A percentile compares a stretch with the other conserved stretches of the same genome.
Evolutionary conservation across 2,329 filamentous ascomycete species (phyloP).

Genomic region (Harringtonia lauricola): DNA sequence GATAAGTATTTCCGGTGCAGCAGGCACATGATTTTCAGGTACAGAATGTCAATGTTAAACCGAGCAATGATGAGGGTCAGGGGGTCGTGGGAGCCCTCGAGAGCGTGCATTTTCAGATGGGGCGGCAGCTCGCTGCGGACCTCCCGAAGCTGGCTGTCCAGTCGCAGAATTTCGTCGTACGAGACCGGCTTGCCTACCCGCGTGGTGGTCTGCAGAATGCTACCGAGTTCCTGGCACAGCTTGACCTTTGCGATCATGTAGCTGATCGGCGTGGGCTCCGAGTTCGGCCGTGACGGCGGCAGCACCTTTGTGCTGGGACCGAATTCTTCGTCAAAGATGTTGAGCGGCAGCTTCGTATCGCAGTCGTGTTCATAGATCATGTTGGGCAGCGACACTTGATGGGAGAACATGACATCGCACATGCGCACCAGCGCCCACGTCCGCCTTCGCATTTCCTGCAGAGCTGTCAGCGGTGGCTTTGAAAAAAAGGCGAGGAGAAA

Average conservation of each 20-base stretch:
- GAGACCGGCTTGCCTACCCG: constrained; percentile 41
- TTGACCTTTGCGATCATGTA: constrained; percentile 69
- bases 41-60: constrained; percentile 74
- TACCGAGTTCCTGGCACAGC: constrained; percentile 57
- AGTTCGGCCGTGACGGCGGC: constrained; percentile 54
- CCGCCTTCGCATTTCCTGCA: constrained; percentile 57
- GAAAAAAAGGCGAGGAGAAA: not conserved
- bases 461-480: not conserved
- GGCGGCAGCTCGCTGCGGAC: constrained; percentile 61
- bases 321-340: constrained; percentile 74
- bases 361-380: constrained; percentile 68
- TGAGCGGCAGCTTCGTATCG: constrained; percentile 64
- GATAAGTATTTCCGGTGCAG: constrained; percentile 80
- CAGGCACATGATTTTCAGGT: constrained; percentile 79
- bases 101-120: constrained; percentile 62
- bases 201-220: constrained; percentile 56
- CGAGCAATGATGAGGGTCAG: constrained; percentile 78
- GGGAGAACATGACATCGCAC: constrained; percentile 66
- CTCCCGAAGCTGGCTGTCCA: constrained; percentile 50
- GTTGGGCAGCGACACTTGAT: constrained; percentile 53
- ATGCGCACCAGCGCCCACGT: constrained; percentile 63
- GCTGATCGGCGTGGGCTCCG: constrained; percentile 63
- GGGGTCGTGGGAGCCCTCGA: constrained; percentile 69
- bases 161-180: constrained; percentile 54
- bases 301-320: constrained; percentile 55